phyloP scores from a whole-genome alignment of 2,329 filamentous ascomycete species.

The Colletotrichum liriopes region DNA sequence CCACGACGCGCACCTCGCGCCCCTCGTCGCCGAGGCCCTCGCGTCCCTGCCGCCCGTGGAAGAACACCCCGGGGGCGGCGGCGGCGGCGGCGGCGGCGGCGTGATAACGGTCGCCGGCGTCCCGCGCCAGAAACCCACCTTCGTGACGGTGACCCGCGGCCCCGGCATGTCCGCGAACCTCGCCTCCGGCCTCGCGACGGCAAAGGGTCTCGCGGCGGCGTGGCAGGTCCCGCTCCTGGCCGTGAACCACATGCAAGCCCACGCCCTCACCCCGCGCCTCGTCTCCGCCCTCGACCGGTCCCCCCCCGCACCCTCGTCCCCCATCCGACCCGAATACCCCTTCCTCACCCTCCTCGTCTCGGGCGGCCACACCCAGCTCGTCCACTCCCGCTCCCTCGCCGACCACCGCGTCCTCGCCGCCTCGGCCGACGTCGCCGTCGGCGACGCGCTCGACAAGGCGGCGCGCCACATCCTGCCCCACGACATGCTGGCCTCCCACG shows the following conservation, averaged over 20 bases:
- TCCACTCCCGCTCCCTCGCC: conserved; percentile 78
- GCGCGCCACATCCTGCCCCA: conserved; percentile 82
- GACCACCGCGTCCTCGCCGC: conserved; percentile 82
- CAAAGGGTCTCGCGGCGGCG: conserved; percentile 88
- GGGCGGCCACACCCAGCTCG: conserved; percentile 91
- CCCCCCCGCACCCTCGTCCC: neutral
- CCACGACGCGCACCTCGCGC: conserved; percentile 80
- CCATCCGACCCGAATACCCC: conserved; percentile 75
- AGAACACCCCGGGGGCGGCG: conserved; percentile 8
- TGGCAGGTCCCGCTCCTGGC: conserved; percentile 88
- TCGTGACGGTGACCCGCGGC: conserved; percentile 90
- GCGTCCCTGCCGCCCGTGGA: conserved; percentile 59
- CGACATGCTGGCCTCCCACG: conserved; percentile 66
- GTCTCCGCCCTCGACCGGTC: conserved; percentile 71
- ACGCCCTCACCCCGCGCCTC: conserved; percentile 89
- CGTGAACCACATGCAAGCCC: conserved; percentile 98
- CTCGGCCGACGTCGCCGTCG: conserved; percentile 87
- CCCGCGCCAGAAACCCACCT: conserved; percentile 74
- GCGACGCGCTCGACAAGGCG: conserved; percentile 90
- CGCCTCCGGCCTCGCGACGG: conserved; percentile 83
- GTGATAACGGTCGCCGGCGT: conserved; percentile 41
- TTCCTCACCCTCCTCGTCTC: conserved; percentile 92
- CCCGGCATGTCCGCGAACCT: conserved; percentile 90
- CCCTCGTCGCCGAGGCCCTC: conserved; percentile 77
- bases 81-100: conserved; percentile 7